A percentile compares a stretch with the other conserved stretches of the same genome.
phyloP scores from a whole-genome alignment of 2,329 filamentous ascomycete species.

The Chaetomium sp. region DNA sequence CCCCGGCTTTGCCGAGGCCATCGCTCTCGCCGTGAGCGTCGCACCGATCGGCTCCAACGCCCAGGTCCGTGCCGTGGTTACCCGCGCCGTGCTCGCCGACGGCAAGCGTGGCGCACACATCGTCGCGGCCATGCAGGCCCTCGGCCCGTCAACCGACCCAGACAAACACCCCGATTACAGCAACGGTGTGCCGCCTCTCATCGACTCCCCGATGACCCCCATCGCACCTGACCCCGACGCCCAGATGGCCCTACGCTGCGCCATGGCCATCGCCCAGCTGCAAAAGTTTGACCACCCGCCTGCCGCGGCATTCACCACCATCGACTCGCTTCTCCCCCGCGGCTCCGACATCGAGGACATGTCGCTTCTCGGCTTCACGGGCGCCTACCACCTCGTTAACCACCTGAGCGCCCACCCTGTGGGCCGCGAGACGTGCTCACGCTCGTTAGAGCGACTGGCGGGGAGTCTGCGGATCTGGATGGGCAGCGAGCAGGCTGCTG shows the following conservation, averaged over 20 bases:
- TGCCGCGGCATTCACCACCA: conserved; percentile 39
- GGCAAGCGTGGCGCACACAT: conserved; percentile 51
- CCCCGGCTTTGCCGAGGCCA: conserved; percentile 40
- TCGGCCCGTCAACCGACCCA: conserved; percentile 36
- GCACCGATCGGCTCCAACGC: conserved; percentile 75
- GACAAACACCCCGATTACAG: conserved; percentile 29
- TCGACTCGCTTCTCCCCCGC: conserved; percentile 43
- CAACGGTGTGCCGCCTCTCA: conserved; percentile 34
- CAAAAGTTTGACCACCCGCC: conserved; percentile 38
- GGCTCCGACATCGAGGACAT: conserved; percentile 33
- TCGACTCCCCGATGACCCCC: conserved; percentile 38
- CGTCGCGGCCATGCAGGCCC: conserved; percentile 47
- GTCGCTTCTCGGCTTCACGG: conserved; percentile 54
- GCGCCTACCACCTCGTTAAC: conserved; percentile 53
- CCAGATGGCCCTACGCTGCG: conserved; percentile 51
- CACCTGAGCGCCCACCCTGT: conserved; percentile 42
- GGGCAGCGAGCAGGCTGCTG: conserved; percentile 38
- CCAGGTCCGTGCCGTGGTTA: conserved; percentile 52
- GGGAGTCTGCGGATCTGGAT: conserved; percentile 56
- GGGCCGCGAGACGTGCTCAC: conserved; percentile 41
- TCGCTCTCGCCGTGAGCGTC: conserved; percentile 63
- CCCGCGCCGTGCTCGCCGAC: conserved; percentile 50
- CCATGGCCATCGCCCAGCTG: conserved; percentile 55
- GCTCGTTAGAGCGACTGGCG: conserved; percentile 49
- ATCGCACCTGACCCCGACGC: conserved; percentile 45